Evolutionary conservation across 441 rosid genomes (phyloP).

Genomic region (Iberis amara): DNA sequence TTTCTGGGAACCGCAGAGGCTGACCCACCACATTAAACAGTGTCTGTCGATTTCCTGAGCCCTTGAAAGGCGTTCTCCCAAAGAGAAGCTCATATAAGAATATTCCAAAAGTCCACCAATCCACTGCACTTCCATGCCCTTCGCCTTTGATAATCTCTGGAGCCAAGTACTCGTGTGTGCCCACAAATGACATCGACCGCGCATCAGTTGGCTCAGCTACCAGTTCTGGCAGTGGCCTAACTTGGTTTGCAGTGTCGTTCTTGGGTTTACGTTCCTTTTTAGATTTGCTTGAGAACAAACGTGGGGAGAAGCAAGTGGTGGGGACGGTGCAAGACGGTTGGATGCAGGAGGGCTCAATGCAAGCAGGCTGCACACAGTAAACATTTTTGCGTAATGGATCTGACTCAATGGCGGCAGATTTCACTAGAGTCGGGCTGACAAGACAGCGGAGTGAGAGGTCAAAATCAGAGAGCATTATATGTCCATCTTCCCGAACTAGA

Average conservation of each 20-base stretch:
- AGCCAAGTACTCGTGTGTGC: conserved; percentile 91
- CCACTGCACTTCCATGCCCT: conserved; percentile 97
- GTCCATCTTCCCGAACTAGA: conserved; percentile 88
- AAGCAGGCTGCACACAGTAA: conserved; percentile 77
- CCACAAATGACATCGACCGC: conserved; percentile 93
- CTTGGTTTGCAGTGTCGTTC: conserved; percentile 66
- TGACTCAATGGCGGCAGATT: conserved; percentile 52
- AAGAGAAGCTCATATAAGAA: conserved; percentile 77
- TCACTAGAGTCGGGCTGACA: conserved; percentile 82
- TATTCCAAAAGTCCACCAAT: conserved; percentile 95
- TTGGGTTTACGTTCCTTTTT: conserved; percentile 71
- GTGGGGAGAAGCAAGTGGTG: conserved; percentile 78
- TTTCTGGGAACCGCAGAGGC: conserved; percentile 78
- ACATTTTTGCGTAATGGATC: conserved; percentile 65
- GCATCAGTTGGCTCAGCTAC: conserved; percentile 89
- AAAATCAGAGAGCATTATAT: conserved; percentile 89
- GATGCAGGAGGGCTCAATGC: conserved; percentile 84
- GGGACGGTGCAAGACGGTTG: conserved; percentile 82
- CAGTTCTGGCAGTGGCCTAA: conserved; percentile 77
- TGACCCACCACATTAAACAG: conserved; percentile 92
- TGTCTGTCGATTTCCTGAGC: conserved; percentile 84
- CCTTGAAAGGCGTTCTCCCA: conserved; percentile 92
- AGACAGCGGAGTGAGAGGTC: conserved; percentile 84
- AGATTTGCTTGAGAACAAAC: conserved; percentile 70
- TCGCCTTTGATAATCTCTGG: conserved; percentile 92